Percentiles rank a stretch among this genome's conserved stretches.
phyloP scores from a whole-genome alignment of 2,329 filamentous ascomycete species.

The Colletotrichum somersetense region DNA sequence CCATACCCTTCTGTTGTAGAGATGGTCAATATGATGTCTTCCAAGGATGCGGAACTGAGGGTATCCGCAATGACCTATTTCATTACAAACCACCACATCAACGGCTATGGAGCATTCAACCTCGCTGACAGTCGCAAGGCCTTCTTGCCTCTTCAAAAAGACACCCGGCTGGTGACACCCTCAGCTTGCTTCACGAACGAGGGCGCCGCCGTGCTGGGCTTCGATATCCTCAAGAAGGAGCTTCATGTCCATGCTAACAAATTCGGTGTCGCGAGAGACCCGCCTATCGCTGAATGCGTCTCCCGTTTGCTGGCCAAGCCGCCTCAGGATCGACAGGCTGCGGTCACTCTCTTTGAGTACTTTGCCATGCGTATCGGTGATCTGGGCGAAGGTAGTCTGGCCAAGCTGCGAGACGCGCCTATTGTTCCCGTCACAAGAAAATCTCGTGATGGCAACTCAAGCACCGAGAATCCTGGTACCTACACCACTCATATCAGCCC shows the following conservation, averaged over 20 bases:
- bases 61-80: constrained; percentile 84
- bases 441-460: constrained; percentile 40
- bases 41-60: constrained; percentile 69
- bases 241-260: constrained; percentile 79
- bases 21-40: constrained; percentile 82
- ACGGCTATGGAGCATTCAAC: constrained; percentile 78
- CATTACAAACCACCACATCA: constrained; percentile 81
- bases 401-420: constrained; percentile 71
- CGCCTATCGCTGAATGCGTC: constrained; percentile 82
- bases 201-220: constrained; percentile 81
- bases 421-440: constrained; percentile 77
- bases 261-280: constrained; percentile 87
- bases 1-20: constrained; percentile 78
- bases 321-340: constrained; percentile 75
- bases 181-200: constrained; percentile 86
- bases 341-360: constrained; percentile 83
- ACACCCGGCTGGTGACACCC: constrained; percentile 75
- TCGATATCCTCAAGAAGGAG: constrained; percentile 80
- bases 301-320: constrained; percentile 78
- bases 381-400: constrained; percentile 71
- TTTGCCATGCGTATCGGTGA: constrained; percentile 83
- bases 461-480: constrained; percentile 39
- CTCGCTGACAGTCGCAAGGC: constrained; percentile 66
- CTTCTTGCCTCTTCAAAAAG: constrained; percentile 80
- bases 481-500: constrained; percentile 73